These are phyloP conservation scores for Abrus precatorius DNA, from an alignment of 306 rosid genomes.

Conservation along the genomic window DNA sequence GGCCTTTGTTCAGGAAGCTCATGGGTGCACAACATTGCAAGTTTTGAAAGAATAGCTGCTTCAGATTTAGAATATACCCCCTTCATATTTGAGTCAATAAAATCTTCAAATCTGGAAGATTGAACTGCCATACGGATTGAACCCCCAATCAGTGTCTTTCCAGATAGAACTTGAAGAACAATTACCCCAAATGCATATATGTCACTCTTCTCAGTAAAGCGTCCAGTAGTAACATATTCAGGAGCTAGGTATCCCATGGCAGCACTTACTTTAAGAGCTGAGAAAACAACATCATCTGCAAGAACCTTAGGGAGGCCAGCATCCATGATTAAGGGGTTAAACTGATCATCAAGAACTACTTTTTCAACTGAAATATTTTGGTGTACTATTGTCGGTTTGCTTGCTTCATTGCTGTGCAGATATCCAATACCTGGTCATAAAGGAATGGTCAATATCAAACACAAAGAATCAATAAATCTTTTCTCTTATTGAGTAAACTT, in stretches of 20 bases:
- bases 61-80: conserved; percentile 72
- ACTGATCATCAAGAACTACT: conserved; percentile 70
- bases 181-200: conserved; percentile 87
- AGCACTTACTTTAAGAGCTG: conserved; percentile 84
- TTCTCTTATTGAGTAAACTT: too few relatives aligned
- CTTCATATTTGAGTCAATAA: conserved; percentile 64
- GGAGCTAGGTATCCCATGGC: conserved; percentile 98
- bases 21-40: conserved; percentile 67
- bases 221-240: conserved; percentile 85
- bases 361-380: conserved; percentile 83
- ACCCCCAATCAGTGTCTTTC: conserved; percentile 59
- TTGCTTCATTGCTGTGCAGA: conserved; percentile 66
- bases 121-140: conserved; percentile 63
- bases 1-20: conserved; percentile 79
- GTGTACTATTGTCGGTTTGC: conserved; percentile 78
- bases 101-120: conserved; percentile 61
- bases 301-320: conserved; percentile 87
- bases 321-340: conserved; percentile 74
- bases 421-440: conserved; percentile 70
- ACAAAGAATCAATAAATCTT: not conserved
- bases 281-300: conserved; percentile 85
- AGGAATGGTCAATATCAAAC: conserved; percentile 20
- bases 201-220: conserved; percentile 86
- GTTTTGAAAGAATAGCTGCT: conserved; percentile 68
- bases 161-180: conserved; percentile 76